phyloP scores from a whole-genome alignment of 2,329 filamentous ascomycete species.

The Coniella vitis region DNA sequence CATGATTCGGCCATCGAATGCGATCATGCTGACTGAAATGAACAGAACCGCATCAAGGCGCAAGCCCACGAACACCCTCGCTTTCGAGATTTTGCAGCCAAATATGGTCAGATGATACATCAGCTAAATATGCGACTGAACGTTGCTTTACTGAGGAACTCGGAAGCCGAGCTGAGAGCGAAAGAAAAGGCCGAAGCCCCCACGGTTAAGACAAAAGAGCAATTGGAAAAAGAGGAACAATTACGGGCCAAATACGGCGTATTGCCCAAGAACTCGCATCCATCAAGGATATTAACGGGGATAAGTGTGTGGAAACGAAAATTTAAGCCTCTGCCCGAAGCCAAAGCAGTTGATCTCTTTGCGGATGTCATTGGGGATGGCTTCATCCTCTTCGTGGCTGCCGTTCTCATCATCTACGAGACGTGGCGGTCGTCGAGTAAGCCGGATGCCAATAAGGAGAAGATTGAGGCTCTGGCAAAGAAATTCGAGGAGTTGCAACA shows the following conservation, averaged over 20 bases:
- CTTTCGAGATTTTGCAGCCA: slow-evolving; percentile 54
- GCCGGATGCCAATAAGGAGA: slow-evolving; percentile 50
- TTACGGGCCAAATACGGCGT: slow-evolving; percentile 35
- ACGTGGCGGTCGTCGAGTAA: slow-evolving; percentile 53
- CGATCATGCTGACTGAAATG: neutral
- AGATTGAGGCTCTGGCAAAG: slow-evolving; percentile 42
- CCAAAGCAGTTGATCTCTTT: slow-evolving; percentile 60
- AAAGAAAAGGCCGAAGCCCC: slow-evolving; percentile 57
- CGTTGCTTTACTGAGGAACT: slow-evolving; percentile 52
- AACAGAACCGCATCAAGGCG: slow-evolving; percentile 58
- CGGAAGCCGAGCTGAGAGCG: slow-evolving; percentile 49
- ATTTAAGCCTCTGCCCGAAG: slow-evolving; percentile 56
- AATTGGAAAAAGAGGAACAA: slow-evolving; percentile 48
- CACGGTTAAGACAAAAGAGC: slow-evolving; percentile 59
- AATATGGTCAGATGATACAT: slow-evolving; percentile 57
- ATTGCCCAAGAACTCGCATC: slow-evolving; percentile 33
- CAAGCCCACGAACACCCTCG: slow-evolving; percentile 58
- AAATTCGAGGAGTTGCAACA: slow-evolving; percentile 43
- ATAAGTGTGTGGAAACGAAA: slow-evolving; percentile 53
- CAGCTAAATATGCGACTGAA: slow-evolving; percentile 61
- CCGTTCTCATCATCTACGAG: slow-evolving; percentile 53
- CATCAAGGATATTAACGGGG: slow-evolving; percentile 23
- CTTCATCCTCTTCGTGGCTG: slow-evolving; percentile 56
- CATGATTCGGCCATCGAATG: neutral
- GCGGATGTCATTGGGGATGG: slow-evolving; percentile 58